Base-by-base conservation (phyloP, 2,329 filamentous ascomycete species). In the Xylaria sp. region DNA sequence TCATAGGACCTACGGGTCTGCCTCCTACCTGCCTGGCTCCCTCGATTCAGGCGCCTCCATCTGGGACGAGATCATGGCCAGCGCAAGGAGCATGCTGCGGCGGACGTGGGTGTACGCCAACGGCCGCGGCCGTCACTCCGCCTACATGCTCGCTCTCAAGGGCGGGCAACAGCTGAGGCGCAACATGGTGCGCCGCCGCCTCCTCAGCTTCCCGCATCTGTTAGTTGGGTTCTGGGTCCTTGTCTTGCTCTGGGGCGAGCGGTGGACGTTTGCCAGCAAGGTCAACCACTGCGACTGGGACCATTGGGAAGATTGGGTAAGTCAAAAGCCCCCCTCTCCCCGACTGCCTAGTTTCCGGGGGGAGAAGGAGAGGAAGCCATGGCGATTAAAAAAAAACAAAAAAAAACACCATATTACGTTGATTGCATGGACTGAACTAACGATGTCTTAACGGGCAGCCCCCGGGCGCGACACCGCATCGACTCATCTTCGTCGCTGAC, bases 301-400 rank as follows among this genome's bases (percentile, higher is more conserved):
- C 35, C 85, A 85, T 40, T 99, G 95, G 95, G 95, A 99, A 80
- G 84, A 86, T 76, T 99, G 95, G 93, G 93, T 96, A 82, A 72
- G 85, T 71, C 37, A 53, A 41, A n/a, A 48, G 59, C 9, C 17
- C 15, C 5, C n/a, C 9, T 33, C 21, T 15, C 40, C 21, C 17
- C 17, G 23, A 44, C 27, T 46, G 8, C 29, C 27, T 51, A 10
- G 3, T 13, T 17, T 9, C 25, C 21, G n/a, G 29, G 33, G 21
- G 38, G 1, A n/a, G 29, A 35, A n/a, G 17, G 17, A 15, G 44
- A 49, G 35, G 41, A 57, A 38, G 29, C 23, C 17, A 23, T 17
- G 61, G 54, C 47, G 37, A 15, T n/a, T 29, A 29, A 6, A n/a
- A n/a, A 13, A 38, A 17, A 38, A 38, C 9, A 4, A n/a, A 13